A percentile compares a stretch with the other conserved stretches of the same genome.
Evolutionary conservation across 345 rosid species (phyloP).

Genomic region (Gossypium bickii): DNA sequence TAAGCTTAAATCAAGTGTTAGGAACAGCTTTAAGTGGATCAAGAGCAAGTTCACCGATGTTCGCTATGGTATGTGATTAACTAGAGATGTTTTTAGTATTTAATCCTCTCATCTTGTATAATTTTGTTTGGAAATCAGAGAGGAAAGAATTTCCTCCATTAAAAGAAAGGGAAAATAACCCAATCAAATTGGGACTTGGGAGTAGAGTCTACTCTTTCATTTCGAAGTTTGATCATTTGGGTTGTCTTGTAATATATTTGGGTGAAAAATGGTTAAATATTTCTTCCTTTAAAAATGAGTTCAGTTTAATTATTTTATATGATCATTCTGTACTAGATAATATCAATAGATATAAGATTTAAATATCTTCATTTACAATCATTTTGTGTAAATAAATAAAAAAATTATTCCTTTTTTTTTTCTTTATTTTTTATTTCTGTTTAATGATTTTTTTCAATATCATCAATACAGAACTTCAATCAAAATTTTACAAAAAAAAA

Average conservation of each 20-base stretch:
- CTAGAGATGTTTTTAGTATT: not conserved
- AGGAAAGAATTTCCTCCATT: not conserved
- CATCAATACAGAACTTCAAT: no score
- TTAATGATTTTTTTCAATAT: no score
- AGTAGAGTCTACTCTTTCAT: not conserved
- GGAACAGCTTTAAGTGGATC: conserved; percentile 94
- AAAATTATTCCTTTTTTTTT: no score
- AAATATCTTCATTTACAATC: no score
- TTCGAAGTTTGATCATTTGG: conserved; percentile 4
- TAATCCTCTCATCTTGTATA: not conserved
- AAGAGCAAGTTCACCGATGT: conserved; percentile 63
- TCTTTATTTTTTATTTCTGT: no score
- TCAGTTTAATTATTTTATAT: not conserved
- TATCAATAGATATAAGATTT: no score
- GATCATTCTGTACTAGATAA: not conserved
- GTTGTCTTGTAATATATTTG: conserved; percentile 1
- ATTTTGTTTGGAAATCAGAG: not conserved
- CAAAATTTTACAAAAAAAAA: no score
- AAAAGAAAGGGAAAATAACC: not conserved
- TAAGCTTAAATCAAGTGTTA: conserved; percentile 65
- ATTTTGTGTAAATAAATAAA: no score
- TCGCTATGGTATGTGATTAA: conserved; percentile 37
- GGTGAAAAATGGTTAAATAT: not conserved
- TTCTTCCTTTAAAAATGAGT: not conserved
- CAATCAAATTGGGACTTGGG: not conserved